Percentiles rank a stretch among this genome's conserved stretches.
These are phyloP conservation scores for Lactarius psammicola DNA, from an alignment of 768 basidiomycete species.

Conservation along the genomic window DNA sequence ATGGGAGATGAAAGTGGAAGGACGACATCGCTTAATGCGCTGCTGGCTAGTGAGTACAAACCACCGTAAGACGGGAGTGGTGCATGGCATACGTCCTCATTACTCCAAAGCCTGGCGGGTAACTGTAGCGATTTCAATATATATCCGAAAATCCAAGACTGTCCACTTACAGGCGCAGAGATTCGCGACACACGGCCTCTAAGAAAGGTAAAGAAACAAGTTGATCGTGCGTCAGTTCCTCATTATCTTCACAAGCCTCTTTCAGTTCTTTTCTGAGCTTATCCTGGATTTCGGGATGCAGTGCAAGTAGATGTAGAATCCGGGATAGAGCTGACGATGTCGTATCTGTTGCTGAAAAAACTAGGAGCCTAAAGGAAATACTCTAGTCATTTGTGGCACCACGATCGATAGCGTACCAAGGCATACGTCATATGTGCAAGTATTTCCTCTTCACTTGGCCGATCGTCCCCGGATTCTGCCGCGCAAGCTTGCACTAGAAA, in stretches of 20 bases:
- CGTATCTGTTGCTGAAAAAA: constrained; percentile 20
- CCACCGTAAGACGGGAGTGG: too few relatives aligned
- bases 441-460: constrained; percentile 37
- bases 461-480: constrained; percentile 30
- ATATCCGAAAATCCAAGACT: background rate
- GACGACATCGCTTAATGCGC: too few relatives aligned
- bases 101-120: too few relatives aligned
- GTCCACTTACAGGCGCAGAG: constrained; percentile 4
- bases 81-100: too few relatives aligned
- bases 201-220: constrained; percentile 36
- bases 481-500: constrained; percentile 35
- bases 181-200: constrained; percentile 26
- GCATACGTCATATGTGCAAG: constrained; percentile 40
- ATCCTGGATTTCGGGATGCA: background rate
- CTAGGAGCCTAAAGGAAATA: constrained; percentile 13
- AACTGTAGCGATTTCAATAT: background rate
- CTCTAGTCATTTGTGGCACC: background rate
- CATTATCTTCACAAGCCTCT: constrained; percentile 16
- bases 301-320: background rate
- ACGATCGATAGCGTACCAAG: background rate
- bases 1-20: too few relatives aligned
- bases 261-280: background rate
- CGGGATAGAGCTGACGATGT: background rate
- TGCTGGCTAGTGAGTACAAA: too few relatives aligned
- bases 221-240: constrained; percentile 35